Conservation (phyloP, 228 moss, liverwort and hornwort species). For the Sphagnum fallax region DNA sequence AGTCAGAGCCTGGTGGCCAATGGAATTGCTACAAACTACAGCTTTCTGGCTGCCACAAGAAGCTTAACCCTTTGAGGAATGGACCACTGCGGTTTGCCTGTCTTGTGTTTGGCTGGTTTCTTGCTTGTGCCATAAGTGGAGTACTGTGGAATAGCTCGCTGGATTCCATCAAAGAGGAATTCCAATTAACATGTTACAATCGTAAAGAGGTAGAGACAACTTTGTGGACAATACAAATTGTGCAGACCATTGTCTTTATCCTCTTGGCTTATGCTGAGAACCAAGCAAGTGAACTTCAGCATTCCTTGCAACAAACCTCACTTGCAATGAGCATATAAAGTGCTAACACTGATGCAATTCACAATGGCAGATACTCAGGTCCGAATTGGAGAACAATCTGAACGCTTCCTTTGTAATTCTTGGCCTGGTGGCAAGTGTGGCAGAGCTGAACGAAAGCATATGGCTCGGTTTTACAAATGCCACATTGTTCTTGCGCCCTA, state of each 20-base stretch:
- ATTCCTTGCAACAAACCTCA: too few relatives aligned
- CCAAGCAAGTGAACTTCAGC: too few relatives aligned
- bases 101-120: conserved; percentile 16
- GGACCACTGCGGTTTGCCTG: conserved; percentile 10
- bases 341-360: too few relatives aligned
- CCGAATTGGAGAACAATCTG: conserved; percentile 54
- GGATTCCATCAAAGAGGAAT: conserved; percentile 12
- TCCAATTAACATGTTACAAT: conserved; percentile 23
- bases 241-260: too few relatives aligned
- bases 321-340: too few relatives aligned
- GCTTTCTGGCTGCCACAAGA: conserved; percentile 15
- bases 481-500: conserved; percentile 33
- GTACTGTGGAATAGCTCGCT: conserved; percentile 21
- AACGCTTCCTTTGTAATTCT: conserved; percentile 55
- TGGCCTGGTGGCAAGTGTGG: conserved; percentile 36
- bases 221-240: too few relatives aligned
- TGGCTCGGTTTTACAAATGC: conserved; percentile 31
- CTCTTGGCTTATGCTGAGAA: too few relatives aligned
- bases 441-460: conserved; percentile 18
- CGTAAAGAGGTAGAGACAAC: conserved; percentile 20
- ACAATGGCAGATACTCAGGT: conserved; percentile 29
- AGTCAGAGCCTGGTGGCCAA: neutral
- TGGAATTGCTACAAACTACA: conserved; percentile 1
- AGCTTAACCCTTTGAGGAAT: conserved; percentile 13
- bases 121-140: conserved; percentile 26